These are phyloP conservation scores for Mycena pura DNA, from an alignment of 768 basidiomycete species.

Conservation along the genomic window DNA sequence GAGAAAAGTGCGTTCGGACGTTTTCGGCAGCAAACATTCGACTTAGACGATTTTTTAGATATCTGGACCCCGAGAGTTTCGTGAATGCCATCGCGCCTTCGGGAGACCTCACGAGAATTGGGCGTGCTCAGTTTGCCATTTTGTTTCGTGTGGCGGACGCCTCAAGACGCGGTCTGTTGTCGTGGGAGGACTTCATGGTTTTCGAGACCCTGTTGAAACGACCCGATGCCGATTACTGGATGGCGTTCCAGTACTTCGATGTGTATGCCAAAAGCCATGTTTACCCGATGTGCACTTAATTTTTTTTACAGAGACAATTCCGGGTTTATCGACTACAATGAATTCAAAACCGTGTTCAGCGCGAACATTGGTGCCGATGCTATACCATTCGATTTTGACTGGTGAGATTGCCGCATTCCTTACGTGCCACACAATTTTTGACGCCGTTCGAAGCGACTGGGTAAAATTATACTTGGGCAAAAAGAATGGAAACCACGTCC, in stretches of 20 bases:
- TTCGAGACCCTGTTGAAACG: constrained; percentile 94
- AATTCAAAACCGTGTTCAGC: constrained; percentile 92
- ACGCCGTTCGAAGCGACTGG: constrained; percentile 72
- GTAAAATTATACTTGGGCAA: constrained; percentile 95
- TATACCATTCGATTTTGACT: constrained; percentile 95
- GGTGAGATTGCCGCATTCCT: constrained; percentile 52
- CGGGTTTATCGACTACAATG: constrained; percentile 92
- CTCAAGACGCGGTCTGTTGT: constrained; percentile 75
- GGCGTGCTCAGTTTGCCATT: constrained; percentile 86
- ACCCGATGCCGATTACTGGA: constrained; percentile 96
- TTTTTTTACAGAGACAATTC: constrained; percentile 71
- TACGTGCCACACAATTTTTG: background rate
- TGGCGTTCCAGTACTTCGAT: constrained; percentile 96
- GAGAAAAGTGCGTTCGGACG: constrained; percentile 72
- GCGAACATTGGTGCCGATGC: constrained; percentile 79
- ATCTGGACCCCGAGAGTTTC: constrained; percentile 86
- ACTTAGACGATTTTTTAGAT: constrained; percentile 55
- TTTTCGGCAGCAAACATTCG: constrained; percentile 7
- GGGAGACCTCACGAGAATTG: constrained; percentile 85
- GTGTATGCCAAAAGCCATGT: constrained; percentile 62
- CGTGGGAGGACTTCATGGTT: constrained; percentile 95
- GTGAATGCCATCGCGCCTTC: constrained; percentile 94
- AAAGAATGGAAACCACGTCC: constrained; percentile 87
- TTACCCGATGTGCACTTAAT: constrained; percentile 11
- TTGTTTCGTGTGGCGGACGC: constrained; percentile 90